These are phyloP conservation scores for Ananas comosus DNA, from an alignment of 176 grass and related monocot species.

Conservation along the genomic window DNA sequence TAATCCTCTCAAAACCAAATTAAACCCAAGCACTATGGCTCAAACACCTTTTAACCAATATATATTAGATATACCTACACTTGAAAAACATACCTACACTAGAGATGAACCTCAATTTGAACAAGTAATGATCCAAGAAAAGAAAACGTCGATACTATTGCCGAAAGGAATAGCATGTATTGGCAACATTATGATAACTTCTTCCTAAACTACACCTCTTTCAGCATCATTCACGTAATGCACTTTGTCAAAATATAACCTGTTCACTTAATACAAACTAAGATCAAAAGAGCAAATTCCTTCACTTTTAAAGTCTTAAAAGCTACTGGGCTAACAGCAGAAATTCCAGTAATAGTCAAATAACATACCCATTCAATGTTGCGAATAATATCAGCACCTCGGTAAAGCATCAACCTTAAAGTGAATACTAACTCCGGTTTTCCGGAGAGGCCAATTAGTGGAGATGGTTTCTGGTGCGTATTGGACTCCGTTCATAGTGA, in stretches of 20 bases:
- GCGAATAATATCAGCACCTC: too few species aligned
- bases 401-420: too few species aligned
- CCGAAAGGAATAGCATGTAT: constrained; percentile 93
- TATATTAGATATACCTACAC: too few species aligned
- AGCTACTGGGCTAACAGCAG: constrained; percentile 10
- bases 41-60: too few species aligned
- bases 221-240: constrained; percentile 98
- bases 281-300: constrained; percentile 10
- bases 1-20: too few species aligned
- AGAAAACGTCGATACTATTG: constrained; percentile 51
- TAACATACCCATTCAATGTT: too few species aligned
- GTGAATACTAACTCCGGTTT: too few species aligned
- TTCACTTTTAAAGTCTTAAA: constrained; percentile 22
- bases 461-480: too few species aligned
- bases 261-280: constrained; percentile 30
- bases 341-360: constrained; percentile 5
- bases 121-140: constrained; percentile 1
- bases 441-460: too few species aligned
- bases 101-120: too few species aligned
- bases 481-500: too few species aligned
- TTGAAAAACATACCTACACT: neutral
- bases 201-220: constrained; percentile 98
- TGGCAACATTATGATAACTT: constrained; percentile 99
- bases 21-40: too few species aligned
- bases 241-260: constrained; percentile 98